Evolutionary conservation across 345 rosid species (phyloP), one percentile per base, ranked within the genome.

Genomic region (Camelina neglecta): DNA sequence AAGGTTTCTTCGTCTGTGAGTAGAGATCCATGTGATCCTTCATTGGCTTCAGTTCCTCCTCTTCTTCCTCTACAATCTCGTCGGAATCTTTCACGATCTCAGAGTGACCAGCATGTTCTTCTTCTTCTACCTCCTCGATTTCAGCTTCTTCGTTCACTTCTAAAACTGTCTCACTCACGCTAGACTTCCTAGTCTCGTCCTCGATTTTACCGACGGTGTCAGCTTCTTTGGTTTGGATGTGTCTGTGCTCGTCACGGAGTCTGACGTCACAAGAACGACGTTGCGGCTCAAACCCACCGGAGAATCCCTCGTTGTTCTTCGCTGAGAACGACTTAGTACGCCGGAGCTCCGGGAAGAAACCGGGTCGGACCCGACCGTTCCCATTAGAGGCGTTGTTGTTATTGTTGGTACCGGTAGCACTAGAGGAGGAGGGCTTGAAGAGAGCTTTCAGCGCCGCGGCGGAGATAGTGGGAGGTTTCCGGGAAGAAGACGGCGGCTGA

Each of bases 261-360:
- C 92, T 81, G 64, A 95, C 96, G 89, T 95, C 99, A 64, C 99
- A 95, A 60, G 99, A 95, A 66, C 85, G 86, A 73, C 99, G 84
- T 82, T 95, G 97, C 0, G 98, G 98, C 91, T 95, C 99, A 49
- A 83, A 84, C 16, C 83, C 84, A 48, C 89, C 91, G 24, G 94
- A 84, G 67, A 89, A 83, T 2, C 91, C 92, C 72, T 92, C 97
- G 87, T 90, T 95, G 73, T 88, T 95, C 13, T 97, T 90, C 3
- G 96, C 98, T 0, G 99, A 92, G 69, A 90, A 95, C 4, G 99
- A 95, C 82, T 95, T 88, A 1, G 90, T 85, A 18, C 98, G 91
- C 29, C 99, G 93, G 68, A 95, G 97, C 86, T 90, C 99, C 4
- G 98, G 95, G 62, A 86, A 87, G 45, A 89, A 93, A 12, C 88